Evolutionary conservation across 1,284 basidiomycete genomes (phyloP), one percentile per base, ranked within the genome.

Genomic region (Takashimella tepidaria): DNA sequence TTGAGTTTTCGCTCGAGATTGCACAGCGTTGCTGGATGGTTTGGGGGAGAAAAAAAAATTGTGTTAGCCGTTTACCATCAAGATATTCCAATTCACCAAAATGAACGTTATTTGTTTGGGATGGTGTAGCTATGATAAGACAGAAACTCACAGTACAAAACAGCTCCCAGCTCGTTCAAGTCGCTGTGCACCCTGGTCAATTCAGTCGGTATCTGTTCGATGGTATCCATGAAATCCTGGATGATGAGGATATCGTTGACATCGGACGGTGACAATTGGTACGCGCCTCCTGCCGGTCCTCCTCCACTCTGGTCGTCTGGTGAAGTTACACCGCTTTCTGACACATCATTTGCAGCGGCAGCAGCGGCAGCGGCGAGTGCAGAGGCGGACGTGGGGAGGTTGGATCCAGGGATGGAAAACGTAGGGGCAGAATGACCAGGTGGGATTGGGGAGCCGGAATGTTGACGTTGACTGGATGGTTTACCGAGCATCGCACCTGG

Each of bases 151-250:
- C 77, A 84, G 51, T 89, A 92, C 47, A 99, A 82, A 44, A 98
- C 96, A 48, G 96, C 95, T 74, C 98, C 96, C 70, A 98, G 87
- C 78, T 98, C 95, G 63, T 92, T 89, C 48, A 99, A 83, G 80
- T 98, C 95, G 22, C 87, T 89, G 74, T 97, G 90, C 72, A 86
- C 87, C 71, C 92, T 85, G 11, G 95, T 97, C 72, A 98, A 85
- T 76, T 97, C 92, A 59, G 89, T 82, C 47, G 95, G 95, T 53
- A 98, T 83, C 23, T 92, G 84, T 77, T 97, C 93, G 73, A 98
- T 86, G 24, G 88, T 87, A 75, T 98, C 92, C 41, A 87, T 85
- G 76, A 92, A 87, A 74, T 92, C 90, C 55, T 83, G 80, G 64
- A 92, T 70, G 56, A 74, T 59, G 19, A 75, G 66, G 49, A 77